Evolutionary conservation across 352 stramenopile genomes (phyloP).

Genomic region (Pythium volutum): DNA sequence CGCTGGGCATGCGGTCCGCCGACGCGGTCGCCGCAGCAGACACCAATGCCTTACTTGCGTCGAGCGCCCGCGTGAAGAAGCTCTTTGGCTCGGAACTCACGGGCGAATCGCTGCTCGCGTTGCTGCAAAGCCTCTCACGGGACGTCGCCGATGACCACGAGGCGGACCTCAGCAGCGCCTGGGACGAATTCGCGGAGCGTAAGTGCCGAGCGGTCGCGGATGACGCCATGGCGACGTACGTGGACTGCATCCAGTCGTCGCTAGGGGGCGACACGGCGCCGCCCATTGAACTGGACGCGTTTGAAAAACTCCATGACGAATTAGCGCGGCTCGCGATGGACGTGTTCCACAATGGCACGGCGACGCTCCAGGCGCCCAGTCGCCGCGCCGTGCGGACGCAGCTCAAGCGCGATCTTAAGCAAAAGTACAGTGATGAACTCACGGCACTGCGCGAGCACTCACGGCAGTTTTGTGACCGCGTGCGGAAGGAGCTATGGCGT

Average conservation of each 20-base stretch:
- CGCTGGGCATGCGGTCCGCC: constrained; percentile 14
- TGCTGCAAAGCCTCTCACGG: constrained; percentile 35
- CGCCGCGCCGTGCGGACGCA: constrained; percentile 43
- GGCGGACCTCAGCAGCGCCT: constrained; percentile 55
- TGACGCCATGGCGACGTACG: constrained; percentile 67
- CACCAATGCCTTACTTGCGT: constrained; percentile 27
- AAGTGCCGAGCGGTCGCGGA: constrained; percentile 48
- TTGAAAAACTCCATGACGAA: constrained; percentile 71
- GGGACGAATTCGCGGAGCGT: constrained; percentile 63
- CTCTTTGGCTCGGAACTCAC: constrained; percentile 65
- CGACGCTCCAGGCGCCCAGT: constrained; percentile 37
- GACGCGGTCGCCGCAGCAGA: neutral
- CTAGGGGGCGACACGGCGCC: constrained; percentile 37
- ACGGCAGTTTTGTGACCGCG: constrained; percentile 42
- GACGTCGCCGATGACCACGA: constrained; percentile 32
- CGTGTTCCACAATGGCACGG: constrained; percentile 45
- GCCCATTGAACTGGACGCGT: constrained; percentile 60
- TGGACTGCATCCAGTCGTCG: constrained; percentile 66
- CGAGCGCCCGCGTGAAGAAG: constrained; percentile 44
- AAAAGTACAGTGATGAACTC: constrained; percentile 39
- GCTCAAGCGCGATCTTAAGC: constrained; percentile 49
- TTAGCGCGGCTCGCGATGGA: constrained; percentile 66
- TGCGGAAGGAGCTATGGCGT: constrained; percentile 41
- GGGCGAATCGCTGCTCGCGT: constrained; percentile 41
- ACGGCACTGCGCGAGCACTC: constrained; percentile 42